Conservation (phyloP, 169 alveolate genomes). For the Cryptosporidium viatorum region DNA sequence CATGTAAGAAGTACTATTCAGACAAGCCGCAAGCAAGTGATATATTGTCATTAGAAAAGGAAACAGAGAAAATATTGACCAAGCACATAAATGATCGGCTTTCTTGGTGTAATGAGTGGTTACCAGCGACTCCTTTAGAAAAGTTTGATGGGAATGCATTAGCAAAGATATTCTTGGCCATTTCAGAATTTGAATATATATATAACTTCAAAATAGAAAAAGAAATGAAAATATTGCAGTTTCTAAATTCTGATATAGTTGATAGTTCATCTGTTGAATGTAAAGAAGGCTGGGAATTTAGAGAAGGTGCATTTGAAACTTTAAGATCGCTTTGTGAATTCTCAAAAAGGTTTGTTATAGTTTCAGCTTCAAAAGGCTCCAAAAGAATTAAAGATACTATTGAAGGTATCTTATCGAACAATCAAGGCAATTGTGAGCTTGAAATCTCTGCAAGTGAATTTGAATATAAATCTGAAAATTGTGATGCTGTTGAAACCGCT, state of each 20-base stretch:
- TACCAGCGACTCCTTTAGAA: slow-evolving; percentile 33
- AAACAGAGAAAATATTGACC: slow-evolving; percentile 7
- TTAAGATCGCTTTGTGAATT: not conserved
- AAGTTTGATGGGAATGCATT: slow-evolving; percentile 36
- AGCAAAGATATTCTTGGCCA: slow-evolving; percentile 52
- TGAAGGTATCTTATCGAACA: not conserved
- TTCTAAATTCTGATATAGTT: slow-evolving; percentile 24
- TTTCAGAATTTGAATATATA: slow-evolving; percentile 59
- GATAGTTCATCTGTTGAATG: slow-evolving; percentile 22
- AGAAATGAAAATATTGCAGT: slow-evolving; percentile 41
- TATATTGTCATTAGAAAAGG: slow-evolving; percentile 7
- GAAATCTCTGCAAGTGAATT: slow-evolving; percentile 46
- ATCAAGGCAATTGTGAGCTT: slow-evolving; percentile 19
- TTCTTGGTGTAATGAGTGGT: slow-evolving; percentile 55
- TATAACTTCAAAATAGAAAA: slow-evolving; percentile 63
- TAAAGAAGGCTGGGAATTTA: slow-evolving; percentile 60
- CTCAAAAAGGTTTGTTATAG: slow-evolving; percentile 19
- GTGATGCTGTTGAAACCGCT: slow-evolving; percentile 10
- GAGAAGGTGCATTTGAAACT: slow-evolving; percentile 58
- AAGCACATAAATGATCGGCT: slow-evolving; percentile 32
- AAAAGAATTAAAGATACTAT: slow-evolving; percentile 42
- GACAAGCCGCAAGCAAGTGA: slow-evolving; percentile 10
- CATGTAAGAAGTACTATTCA: slow-evolving; percentile 54
- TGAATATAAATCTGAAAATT: slow-evolving; percentile 12
- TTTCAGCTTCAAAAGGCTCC: slow-evolving; percentile 48